A percentile compares a stretch with the other conserved stretches of the same genome.
Evolutionary conservation across 164 flowering plant species (phyloP).

Genomic region (Sextonia rubra): DNA sequence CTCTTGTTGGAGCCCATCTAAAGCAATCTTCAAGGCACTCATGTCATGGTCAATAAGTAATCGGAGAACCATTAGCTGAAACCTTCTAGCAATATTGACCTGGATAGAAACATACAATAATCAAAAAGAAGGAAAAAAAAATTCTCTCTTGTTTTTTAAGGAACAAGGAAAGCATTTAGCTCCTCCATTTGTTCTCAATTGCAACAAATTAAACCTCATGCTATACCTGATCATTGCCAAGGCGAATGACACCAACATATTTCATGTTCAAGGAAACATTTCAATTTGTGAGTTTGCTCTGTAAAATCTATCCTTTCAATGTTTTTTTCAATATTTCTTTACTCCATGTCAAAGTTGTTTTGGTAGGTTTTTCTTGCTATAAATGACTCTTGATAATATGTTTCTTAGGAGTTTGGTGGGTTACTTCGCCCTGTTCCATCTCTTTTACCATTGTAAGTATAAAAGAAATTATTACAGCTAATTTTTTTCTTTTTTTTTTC

Average conservation of each 20-base stretch:
- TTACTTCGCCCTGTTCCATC: no score
- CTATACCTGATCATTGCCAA: constrained; percentile 45
- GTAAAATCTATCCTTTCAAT: no score
- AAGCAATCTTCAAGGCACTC: constrained; percentile 25
- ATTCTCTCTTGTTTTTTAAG: background rate
- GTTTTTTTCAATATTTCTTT: no score
- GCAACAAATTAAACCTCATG: background rate
- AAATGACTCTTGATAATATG: no score
- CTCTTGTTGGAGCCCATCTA: constrained; percentile 14
- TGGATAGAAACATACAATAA: constrained; percentile 16
- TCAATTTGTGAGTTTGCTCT: no score
- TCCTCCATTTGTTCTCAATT: background rate
- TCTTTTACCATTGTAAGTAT: no score
- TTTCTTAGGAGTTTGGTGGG: no score
- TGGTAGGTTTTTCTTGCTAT: no score
- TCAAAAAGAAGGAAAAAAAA: constrained; percentile 2
- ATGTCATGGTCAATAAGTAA: constrained; percentile 40
- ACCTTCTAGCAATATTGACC: constrained; percentile 59
- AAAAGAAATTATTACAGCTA: no score
- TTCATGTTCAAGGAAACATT: constrained; percentile 35
- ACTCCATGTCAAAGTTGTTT: no score
- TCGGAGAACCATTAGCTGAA: constrained; percentile 49
- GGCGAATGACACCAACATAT: constrained; percentile 34
- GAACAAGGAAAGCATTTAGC: background rate
- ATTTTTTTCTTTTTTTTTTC: no score